Evolutionary conservation across 495 filamentous ascomycete genomes (phyloP).

Genomic region (Thermothielavioides terrestris): DNA sequence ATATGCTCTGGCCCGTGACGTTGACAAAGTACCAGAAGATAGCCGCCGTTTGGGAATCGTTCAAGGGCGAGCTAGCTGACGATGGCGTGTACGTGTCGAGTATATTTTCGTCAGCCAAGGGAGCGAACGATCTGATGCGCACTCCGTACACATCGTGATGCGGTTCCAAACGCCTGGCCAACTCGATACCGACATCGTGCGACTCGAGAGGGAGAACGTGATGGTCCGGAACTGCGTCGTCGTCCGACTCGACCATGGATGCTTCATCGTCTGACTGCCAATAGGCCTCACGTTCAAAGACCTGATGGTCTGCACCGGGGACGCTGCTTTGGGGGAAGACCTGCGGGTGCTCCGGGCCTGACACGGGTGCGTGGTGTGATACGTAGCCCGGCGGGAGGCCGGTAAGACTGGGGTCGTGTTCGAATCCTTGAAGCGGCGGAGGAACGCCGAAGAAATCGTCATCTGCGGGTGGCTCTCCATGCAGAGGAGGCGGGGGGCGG

Average conservation of each 20-base stretch:
- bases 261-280: slow-evolving; percentile 59
- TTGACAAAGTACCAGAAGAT: slow-evolving; percentile 92
- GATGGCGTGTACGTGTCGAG: slow-evolving; percentile 71
- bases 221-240: slow-evolving; percentile 29
- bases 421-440: neutral
- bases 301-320: neutral
- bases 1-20: slow-evolving; percentile 78
- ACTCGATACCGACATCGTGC: slow-evolving; percentile 33
- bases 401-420: neutral
- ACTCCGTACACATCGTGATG: slow-evolving; percentile 29
- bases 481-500: neutral
- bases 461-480: neutral
- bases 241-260: slow-evolving; percentile 48
- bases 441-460: neutral
- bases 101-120: slow-evolving; percentile 44
- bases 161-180: slow-evolving; percentile 26
- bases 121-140: slow-evolving; percentile 36
- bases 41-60: slow-evolving; percentile 71
- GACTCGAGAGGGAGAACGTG: slow-evolving; percentile 26
- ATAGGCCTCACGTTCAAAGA: slow-evolving; percentile 28
- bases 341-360: neutral
- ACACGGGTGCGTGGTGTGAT: neutral
- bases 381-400: too few relatives aligned
- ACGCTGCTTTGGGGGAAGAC: neutral
- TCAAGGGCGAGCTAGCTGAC: slow-evolving; percentile 67